Evolutionary conservation across 768 basidiomycete genomes (phyloP), one percentile per base, ranked within the genome.

Genomic region (Tubosaeta sp.): DNA sequence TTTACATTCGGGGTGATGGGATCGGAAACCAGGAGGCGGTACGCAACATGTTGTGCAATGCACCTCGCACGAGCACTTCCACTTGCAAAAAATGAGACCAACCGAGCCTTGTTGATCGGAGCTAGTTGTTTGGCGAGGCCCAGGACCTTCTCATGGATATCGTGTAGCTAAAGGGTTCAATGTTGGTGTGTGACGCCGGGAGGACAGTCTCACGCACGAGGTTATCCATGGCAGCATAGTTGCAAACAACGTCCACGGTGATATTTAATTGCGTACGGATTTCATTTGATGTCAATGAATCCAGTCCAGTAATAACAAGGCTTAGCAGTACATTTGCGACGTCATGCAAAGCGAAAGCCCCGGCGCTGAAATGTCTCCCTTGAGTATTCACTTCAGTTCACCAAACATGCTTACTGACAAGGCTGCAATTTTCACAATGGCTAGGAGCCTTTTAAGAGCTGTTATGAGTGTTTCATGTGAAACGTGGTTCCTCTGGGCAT

Each of bases 11-110:
- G 17, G 14, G 16, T 19, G 17, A 27, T 22, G 26, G 50, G 25
- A 12, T n/a, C 46, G n/a, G 43, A 32, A 46, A 50, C 52, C 26
- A 63, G 54, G n/a, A 58, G 17, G 9, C 71, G 65, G 52, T 82
- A 73, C 1, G 86, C 83, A 29, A 86, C 65, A 65, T 75, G 78
- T 45, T 79, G 76, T 16, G 83, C 81, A 43, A 90, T 78, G 13
- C 79, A 78, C 45, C 72, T 71, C 34, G 78, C 72, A 19, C 73
- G 74, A 11, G 73, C 73, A 27, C 78, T 75, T 12, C 81, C 81
- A 46, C 71, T 71, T 8, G 75, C 74, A 19, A 90, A 70, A 46
- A 83, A 68, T 4, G 76, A 74, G 16, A 86, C 46, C 6, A 84
- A 57, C 43, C 71, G 70, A 2, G 75, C 72, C 61, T 83, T 80